Evolutionary conservation across 345 rosid species (phyloP).

Genomic region (Citrus unshiu): DNA sequence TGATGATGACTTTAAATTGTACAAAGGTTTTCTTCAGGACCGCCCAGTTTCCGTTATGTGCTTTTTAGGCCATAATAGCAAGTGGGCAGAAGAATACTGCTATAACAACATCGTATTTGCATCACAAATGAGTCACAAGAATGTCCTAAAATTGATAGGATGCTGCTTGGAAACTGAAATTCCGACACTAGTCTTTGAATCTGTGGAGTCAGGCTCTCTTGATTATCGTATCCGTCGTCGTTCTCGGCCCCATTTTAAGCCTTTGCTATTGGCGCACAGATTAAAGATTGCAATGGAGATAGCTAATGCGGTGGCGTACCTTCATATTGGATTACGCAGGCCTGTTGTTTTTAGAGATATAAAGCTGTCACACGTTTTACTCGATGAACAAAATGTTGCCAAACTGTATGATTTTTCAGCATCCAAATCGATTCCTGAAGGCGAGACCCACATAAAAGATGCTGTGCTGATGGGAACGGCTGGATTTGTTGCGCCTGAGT

Average conservation of each 20-base stretch:
- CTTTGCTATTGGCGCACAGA: slow-evolving; percentile 15
- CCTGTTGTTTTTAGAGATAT: slow-evolving; percentile 22
- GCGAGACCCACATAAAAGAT: slow-evolving; percentile 2
- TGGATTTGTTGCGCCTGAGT: slow-evolving; percentile 6
- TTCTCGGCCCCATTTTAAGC: not conserved
- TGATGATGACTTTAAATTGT: not conserved
- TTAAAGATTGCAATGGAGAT: slow-evolving; percentile 20
- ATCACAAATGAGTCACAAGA: slow-evolving; percentile 19
- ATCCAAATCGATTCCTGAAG: slow-evolving; percentile 22
- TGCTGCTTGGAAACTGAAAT: slow-evolving; percentile 22
- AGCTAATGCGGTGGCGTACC: slow-evolving; percentile 17
- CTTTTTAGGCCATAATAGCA: not conserved
- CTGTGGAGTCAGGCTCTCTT: slow-evolving; percentile 1
- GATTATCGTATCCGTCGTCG: not conserved
- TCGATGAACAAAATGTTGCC: slow-evolving; percentile 6
- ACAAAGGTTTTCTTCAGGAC: slow-evolving; percentile 8
- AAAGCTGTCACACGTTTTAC: slow-evolving; percentile 1
- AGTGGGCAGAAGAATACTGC: not conserved
- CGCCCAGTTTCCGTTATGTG: slow-evolving; percentile 14
- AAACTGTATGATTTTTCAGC: slow-evolving; percentile 17
- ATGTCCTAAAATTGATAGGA: slow-evolving; percentile 21
- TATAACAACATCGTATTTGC: slow-evolving; percentile 8
- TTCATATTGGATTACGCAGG: slow-evolving; percentile 15
- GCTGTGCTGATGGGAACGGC: not conserved
- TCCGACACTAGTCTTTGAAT: slow-evolving; percentile 17